Evolutionary conservation across 2,329 filamentous ascomycete species (phyloP).

Genomic region (Xylogone sp.): DNA sequence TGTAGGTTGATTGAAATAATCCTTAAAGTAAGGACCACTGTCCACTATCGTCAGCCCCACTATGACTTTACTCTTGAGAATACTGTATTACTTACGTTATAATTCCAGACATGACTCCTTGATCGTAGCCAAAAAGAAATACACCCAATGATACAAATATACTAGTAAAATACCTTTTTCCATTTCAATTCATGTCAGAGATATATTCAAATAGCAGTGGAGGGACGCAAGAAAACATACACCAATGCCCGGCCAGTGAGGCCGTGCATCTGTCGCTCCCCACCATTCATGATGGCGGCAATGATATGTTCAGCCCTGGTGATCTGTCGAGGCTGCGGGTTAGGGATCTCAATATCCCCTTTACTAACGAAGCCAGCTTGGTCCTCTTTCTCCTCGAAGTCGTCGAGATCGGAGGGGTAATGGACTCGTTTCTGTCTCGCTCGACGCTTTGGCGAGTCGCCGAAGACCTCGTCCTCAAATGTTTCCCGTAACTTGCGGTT

Average conservation of each 20-base stretch:
- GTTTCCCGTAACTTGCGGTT: slow-evolving; percentile 64
- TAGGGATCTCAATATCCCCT: slow-evolving; percentile 80
- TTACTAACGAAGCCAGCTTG: slow-evolving; percentile 44
- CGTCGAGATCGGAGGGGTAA: slow-evolving; percentile 47
- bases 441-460: slow-evolving; percentile 43
- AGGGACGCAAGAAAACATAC: slow-evolving; percentile 44
- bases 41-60: slow-evolving; percentile 13
- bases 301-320: slow-evolving; percentile 66
- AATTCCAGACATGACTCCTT: slow-evolving; percentile 80
- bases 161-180: slow-evolving; percentile 96
- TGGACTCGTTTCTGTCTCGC: slow-evolving; percentile 61
- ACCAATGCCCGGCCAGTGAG: slow-evolving; percentile 93
- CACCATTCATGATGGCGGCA: slow-evolving; percentile 81
- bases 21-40: slow-evolving; percentile 82
- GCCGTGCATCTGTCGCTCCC: slow-evolving; percentile 76
- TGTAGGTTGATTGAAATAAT: slow-evolving; percentile 88
- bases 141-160: slow-evolving; percentile 85
- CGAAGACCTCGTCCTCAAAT: slow-evolving; percentile 57
- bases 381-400: slow-evolving; percentile 38
- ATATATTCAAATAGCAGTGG: slow-evolving; percentile 7
- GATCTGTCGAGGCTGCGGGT: slow-evolving; percentile 59
- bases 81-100: slow-evolving; percentile 50
- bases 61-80: neutral
- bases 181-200: slow-evolving; percentile 4
- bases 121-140: slow-evolving; percentile 86